A percentile compares a stretch with the other conserved stretches of the same genome.
Evolutionary conservation across 345 rosid species (phyloP).

Genomic region (Syzygium aromaticum): DNA sequence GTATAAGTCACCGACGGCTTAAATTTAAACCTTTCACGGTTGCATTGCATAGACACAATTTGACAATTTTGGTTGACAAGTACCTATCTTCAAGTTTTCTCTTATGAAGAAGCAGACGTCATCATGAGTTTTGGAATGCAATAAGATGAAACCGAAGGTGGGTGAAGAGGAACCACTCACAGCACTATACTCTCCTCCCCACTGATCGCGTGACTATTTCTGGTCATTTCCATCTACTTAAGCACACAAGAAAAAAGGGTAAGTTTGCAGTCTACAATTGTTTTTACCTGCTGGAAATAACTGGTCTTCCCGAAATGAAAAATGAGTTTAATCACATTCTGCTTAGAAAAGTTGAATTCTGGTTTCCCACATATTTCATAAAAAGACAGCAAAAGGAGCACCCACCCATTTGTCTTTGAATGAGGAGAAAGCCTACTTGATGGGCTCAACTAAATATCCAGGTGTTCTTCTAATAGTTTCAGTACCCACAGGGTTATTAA

Average conservation of each 20-base stretch:
- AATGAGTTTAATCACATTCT: too few species aligned
- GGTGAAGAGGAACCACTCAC: background rate
- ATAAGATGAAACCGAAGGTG: background rate
- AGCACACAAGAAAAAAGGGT: background rate
- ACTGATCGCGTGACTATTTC: background rate
- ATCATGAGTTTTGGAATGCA: background rate
- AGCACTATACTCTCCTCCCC: background rate
- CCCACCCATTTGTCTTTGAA: background rate
- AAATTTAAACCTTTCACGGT: background rate
- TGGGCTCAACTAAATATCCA: background rate
- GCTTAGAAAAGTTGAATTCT: background rate
- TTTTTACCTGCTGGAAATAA: background rate
- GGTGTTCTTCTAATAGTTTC: background rate
- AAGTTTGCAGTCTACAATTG: background rate
- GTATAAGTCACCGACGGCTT: background rate
- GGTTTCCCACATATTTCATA: background rate
- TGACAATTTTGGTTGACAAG: background rate
- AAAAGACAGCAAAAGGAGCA: background rate
- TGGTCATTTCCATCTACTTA: background rate
- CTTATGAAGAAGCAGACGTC: background rate
- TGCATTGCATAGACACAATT: background rate
- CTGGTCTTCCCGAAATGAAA: background rate
- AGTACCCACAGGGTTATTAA: rapidly evolving
- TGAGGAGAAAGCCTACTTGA: background rate
- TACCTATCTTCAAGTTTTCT: background rate